phyloP scores from a whole-genome alignment of 495 filamentous ascomycete species.

The Aspergillus nanangensis region DNA sequence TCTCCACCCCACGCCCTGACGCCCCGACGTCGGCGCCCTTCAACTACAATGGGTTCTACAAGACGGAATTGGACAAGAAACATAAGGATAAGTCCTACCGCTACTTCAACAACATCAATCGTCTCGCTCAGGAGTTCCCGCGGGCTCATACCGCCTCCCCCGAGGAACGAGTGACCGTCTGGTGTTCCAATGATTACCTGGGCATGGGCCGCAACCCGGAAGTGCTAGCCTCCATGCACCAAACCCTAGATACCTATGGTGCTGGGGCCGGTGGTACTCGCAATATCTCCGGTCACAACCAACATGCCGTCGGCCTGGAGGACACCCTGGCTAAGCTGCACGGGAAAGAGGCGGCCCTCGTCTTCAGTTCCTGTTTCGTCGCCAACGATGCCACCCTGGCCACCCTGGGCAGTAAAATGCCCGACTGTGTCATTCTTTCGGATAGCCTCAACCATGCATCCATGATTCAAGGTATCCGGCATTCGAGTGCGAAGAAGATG shows the following conservation, averaged over 20 bases:
- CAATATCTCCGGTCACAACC: slow-evolving; percentile 97
- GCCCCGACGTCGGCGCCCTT: slow-evolving; percentile 57
- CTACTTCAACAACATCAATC: slow-evolving; percentile 99
- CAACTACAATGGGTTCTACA: slow-evolving; percentile 88
- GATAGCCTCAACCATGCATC: slow-evolving; percentile 96
- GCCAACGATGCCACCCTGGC: slow-evolving; percentile 97
- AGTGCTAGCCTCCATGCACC: slow-evolving; percentile 88
- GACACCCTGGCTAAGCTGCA: slow-evolving; percentile 80
- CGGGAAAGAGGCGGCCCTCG: slow-evolving; percentile 86
- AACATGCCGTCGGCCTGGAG: slow-evolving; percentile 86
- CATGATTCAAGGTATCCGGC: slow-evolving; percentile 99
- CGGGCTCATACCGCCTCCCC: slow-evolving; percentile 82
- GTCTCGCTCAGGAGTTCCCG: slow-evolving; percentile 92
- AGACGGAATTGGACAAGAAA: slow-evolving; percentile 89
- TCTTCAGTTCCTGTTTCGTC: slow-evolving; percentile 96
- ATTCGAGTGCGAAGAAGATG: slow-evolving; percentile 92
- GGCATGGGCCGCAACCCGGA: slow-evolving; percentile 92
- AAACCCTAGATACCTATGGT: slow-evolving; percentile 90
- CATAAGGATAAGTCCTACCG: slow-evolving; percentile 99
- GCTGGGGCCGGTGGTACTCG: slow-evolving; percentile 93
- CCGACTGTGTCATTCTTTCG: slow-evolving; percentile 91
- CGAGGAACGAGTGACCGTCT: slow-evolving; percentile 91
- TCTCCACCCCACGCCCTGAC: slow-evolving; percentile 31
- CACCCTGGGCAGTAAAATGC: slow-evolving; percentile 91
- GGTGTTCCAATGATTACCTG: slow-evolving; percentile 99